These are phyloP conservation scores for Spathaspora arborariae DNA, from an alignment of 805 yeast genomes.

Conservation along the genomic window DNA sequence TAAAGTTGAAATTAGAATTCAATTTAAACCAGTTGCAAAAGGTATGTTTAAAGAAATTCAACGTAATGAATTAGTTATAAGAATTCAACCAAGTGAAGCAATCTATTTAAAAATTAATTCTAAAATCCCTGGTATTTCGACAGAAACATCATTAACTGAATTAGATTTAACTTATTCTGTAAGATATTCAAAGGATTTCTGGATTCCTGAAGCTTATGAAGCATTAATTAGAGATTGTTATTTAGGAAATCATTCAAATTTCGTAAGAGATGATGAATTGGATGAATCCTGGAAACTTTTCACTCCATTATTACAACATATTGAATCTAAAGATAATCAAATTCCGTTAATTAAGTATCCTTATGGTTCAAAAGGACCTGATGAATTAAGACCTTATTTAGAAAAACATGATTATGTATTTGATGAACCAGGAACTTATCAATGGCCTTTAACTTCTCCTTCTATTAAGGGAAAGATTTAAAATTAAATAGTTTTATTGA, in stretches of 20 bases:
- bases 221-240: conserved; percentile 87
- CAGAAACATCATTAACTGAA: conserved; percentile 79
- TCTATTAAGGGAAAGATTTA: conserved; percentile 29
- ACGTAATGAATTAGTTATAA: conserved; percentile 88
- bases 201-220: conserved; percentile 98
- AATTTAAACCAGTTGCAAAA: conserved; percentile 79
- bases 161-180: conserved; percentile 81
- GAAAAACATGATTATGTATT: conserved; percentile 69
- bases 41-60: conserved; percentile 80
- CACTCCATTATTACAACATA: conserved; percentile 80
- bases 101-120: conserved; percentile 90
- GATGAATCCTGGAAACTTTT: conserved; percentile 90
- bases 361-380: conserved; percentile 92
- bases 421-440: conserved; percentile 61
- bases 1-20: conserved; percentile 92
- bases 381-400: conserved; percentile 56
- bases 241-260: conserved; percentile 92
- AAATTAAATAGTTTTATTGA: not conserved
- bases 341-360: conserved; percentile 70
- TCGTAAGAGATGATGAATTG: conserved; percentile 96
- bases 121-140: conserved; percentile 88
- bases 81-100: conserved; percentile 94
- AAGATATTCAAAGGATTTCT: conserved; percentile 75
- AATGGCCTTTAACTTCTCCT: conserved; percentile 84
- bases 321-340: conserved; percentile 62